Percentiles rank a stretch among this genome's conserved stretches.
These are phyloP conservation scores for Climacium dendroides DNA, from an alignment of 225 moss, liverwort and hornwort genomes.

Conservation along the genomic window DNA sequence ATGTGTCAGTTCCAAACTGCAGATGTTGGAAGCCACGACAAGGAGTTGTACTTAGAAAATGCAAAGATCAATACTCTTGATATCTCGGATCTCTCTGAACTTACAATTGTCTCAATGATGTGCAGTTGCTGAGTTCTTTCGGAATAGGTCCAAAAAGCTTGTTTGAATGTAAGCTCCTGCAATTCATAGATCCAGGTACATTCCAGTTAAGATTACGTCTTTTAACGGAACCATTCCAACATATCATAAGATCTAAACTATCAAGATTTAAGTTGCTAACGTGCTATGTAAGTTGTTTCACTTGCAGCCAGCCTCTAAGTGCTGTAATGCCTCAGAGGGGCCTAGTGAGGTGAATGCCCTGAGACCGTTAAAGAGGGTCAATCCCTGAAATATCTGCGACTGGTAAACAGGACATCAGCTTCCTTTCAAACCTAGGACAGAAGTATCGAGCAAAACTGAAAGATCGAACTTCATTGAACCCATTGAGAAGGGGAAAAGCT, in stretches of 20 bases:
- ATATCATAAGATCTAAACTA: not conserved
- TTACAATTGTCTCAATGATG: constrained; percentile 55
- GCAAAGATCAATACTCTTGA: not conserved
- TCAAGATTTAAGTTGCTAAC: not conserved
- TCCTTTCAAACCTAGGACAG: not conserved
- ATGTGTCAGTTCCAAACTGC: not conserved
- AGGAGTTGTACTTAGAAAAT: not conserved
- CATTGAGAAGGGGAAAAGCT: not conserved
- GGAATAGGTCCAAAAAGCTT: constrained; percentile 61
- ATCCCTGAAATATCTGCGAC: not conserved
- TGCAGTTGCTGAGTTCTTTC: constrained; percentile 48
- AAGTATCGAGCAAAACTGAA: not conserved
- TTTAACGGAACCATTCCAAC: not conserved
- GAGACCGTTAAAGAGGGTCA: not conserved
- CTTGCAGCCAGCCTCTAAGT: not conserved
- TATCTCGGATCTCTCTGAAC: not conserved
- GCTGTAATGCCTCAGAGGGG: not conserved
- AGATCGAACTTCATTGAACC: not conserved
- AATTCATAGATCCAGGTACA: not conserved
- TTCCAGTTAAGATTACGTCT: not conserved
- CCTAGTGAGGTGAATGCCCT: not conserved
- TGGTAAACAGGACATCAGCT: not conserved
- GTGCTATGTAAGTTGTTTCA: not conserved
- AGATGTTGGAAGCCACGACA: not conserved
- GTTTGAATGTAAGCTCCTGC: constrained; percentile 75